Conservation (phyloP, 768 basidiomycete species). For the Tulasnella sp. region DNA sequence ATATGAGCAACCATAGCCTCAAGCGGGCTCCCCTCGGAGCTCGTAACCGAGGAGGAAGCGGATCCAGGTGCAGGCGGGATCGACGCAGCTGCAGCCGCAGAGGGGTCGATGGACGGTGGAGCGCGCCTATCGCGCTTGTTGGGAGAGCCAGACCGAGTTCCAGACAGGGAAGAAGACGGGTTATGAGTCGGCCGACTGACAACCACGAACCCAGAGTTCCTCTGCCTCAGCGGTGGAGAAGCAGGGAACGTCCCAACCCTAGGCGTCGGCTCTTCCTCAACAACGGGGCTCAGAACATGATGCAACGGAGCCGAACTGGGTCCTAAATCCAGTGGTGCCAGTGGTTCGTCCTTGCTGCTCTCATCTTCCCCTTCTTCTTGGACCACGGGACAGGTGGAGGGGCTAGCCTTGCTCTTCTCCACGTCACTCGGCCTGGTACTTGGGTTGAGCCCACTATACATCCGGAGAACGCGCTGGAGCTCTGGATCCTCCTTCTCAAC, state of each 20-base stretch:
- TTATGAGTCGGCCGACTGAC: background rate
- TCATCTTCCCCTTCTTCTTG: background rate
- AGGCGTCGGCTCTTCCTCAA: background rate
- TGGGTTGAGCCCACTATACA: background rate
- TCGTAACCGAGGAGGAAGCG: background rate
- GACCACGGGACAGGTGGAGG: background rate
- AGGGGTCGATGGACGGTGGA: background rate
- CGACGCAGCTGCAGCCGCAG: background rate
- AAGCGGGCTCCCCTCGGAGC: conserved; percentile 5
- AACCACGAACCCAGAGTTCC: conserved; percentile 7
- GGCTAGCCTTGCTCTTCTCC: background rate
- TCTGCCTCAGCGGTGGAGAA: background rate
- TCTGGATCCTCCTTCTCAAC: background rate
- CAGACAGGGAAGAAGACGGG: background rate
- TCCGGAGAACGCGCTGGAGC: background rate
- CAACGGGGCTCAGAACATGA: background rate
- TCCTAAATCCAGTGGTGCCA: background rate
- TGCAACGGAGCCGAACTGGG: background rate
- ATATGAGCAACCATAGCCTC: background rate
- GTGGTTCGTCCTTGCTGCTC: background rate
- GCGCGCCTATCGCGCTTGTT: background rate
- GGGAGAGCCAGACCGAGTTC: background rate
- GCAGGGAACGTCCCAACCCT: background rate
- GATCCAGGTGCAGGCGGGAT: background rate
- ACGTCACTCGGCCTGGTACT: background rate